phyloP scores from a whole-genome alignment of 345 rosid genomes.

The Boechera stricta region DNA sequence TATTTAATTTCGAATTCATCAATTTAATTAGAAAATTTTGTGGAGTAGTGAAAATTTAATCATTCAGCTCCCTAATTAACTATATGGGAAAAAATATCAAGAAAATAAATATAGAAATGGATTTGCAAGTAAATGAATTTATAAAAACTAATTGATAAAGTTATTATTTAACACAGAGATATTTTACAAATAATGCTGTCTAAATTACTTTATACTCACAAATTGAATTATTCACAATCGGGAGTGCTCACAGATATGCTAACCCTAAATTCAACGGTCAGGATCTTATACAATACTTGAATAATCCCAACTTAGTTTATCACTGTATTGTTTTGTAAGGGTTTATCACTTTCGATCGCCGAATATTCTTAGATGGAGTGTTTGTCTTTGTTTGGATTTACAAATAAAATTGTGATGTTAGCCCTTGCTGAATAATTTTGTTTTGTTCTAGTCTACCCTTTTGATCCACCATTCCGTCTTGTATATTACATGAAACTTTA shows the following conservation, averaged over 20 bases:
- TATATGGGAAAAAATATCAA: too few species aligned
- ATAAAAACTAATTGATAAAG: not conserved
- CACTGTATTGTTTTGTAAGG: too few species aligned
- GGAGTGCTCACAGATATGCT: constrained; percentile 94
- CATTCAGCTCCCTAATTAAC: too few species aligned
- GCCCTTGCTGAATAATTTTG: too few species aligned
- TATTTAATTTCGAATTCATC: not conserved
- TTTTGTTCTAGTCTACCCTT: too few species aligned
- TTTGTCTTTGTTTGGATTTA: too few species aligned
- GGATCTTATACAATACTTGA: constrained; percentile 53
- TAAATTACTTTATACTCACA: not conserved
- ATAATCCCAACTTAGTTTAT: too few species aligned
- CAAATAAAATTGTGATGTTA: too few species aligned
- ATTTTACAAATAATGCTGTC: not conserved
- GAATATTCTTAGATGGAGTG: too few species aligned
- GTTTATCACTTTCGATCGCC: too few species aligned
- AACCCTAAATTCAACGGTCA: constrained; percentile 85
- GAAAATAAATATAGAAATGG: not conserved
- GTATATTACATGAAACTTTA: too few species aligned
- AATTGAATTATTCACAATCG: constrained; percentile 43
- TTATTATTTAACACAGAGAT: not conserved
- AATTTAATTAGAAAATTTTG: not conserved
- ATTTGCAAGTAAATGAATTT: not conserved
- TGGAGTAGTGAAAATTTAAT: not conserved
- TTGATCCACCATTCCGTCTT: too few species aligned